Base-by-base conservation (phyloP, 1,139 yeast species). In the Magnusiomyces ingens region DNA sequence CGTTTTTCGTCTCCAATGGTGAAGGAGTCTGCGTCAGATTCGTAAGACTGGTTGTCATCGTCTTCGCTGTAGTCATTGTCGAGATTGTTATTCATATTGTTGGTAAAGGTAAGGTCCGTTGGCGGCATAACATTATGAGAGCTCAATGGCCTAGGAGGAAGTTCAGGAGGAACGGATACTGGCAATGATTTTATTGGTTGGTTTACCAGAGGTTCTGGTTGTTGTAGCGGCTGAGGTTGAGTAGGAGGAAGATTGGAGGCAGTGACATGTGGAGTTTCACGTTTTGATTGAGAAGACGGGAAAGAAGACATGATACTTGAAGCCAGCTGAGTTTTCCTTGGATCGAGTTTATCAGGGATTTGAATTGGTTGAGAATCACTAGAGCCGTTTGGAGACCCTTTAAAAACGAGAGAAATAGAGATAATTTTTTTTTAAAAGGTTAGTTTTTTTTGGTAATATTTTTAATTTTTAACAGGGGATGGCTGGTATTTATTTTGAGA, bases 241-340 rank as follows among this genome's bases (percentile, higher is more conserved):
- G 32, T 26, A 26, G 26, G 4, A 22, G 26, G 26, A 10, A 37
- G 50, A 17, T 45, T 52, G 32, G 50, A 46, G 37, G 49, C 50
- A 4, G 40, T 13, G n/a, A n/a, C 19, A 3, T 29, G n/a, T 11
- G 19, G 29, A 18, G 19, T 19, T n/a, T 3, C 17, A 21, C 47
- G 47, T n/a, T 29, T 44, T 29, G 47, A 37, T 12, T 36, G 40
- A 21, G 49, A 21, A 10, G 48, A 26, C 2, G 49, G 49, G 22
- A 47, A 47, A 37, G 21, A 18, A 15, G 57, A 55, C 57, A 55
- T 55, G 44, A 55, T 55, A 41, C 54, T 52, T 11, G 57, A 55
- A 3, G 57, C 57, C 29, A 55, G 44, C 6, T 49, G 51, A 19
- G 52, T 50, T 48, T 48, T 50, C 17, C 49, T 49, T 32, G 57